Evolutionary conservation across 441 rosid species (phyloP), one percentile per base, ranked within the genome.

Genomic region (Euphorbia celastroides): DNA sequence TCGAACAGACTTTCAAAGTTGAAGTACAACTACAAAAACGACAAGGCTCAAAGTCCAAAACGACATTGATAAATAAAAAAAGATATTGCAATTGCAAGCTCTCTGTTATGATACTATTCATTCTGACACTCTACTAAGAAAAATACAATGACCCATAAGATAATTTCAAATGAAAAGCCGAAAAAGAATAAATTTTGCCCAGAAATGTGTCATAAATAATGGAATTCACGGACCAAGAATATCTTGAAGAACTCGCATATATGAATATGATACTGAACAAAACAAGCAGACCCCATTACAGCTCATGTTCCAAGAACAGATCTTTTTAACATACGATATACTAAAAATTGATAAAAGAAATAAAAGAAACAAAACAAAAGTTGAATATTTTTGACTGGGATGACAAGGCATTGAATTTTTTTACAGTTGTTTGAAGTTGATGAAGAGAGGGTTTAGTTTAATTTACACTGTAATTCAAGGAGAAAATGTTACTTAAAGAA

Each of bases 201-300:
- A 64, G 69, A 76, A n/a, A 27, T 27, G 74, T 31, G 72, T 67
- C 67, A 64, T 50, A 57, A 74, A 81, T 74, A 80, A 76, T 75
- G 72, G 23, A 23, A 59, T 50, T 86, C 96, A 87, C 88, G 87
- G 85, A 84, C 73, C 75, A 76, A 76, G 86, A 77, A 84, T 81
- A 81, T 78, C 76, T 77, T 64, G 83, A 76, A 79, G 70, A 61
- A 60, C 72, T 78, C 56, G 71, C 76, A 62, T 38, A 16, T 42
- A 42, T 42, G 5, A 11, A 30, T 57, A 51, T 31, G 34, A 14
- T 64, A 23, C 56, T 44, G 57, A 70, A 54, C 30, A 10, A 57
- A 54, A 60, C 19, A 22, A 54, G n/a, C n/a, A n/a, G n/a, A n/a
- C 9, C 25, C 14, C 10, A 57, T 58, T 41, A 31, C 25, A 52